These are phyloP conservation scores for Aquanectria penicillioides DNA, from an alignment of 2,329 filamentous ascomycete species.

Conservation along the genomic window DNA sequence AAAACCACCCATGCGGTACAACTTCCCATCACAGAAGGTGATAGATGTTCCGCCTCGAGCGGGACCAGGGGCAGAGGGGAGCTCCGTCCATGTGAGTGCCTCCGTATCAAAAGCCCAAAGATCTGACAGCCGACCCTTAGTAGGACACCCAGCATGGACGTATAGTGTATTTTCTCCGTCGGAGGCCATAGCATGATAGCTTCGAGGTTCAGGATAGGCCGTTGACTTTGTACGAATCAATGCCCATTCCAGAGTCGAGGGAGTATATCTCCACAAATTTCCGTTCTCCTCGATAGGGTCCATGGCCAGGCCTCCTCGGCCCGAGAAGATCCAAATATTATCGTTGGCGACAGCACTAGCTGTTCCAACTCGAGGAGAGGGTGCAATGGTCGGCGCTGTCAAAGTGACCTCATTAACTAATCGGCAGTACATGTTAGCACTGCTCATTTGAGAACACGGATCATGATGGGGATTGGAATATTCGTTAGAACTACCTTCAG, in stretches of 20 bases:
- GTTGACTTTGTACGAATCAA: conserved; percentile 51
- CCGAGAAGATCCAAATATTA: conserved; percentile 69
- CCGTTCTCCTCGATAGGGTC: conserved; percentile 67
- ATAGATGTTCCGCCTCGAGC: conserved; percentile 54
- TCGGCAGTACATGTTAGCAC: neutral
- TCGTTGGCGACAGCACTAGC: conserved; percentile 56
- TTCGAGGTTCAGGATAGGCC: conserved; percentile 58
- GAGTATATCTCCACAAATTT: conserved; percentile 64
- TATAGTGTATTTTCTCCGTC: conserved; percentile 57
- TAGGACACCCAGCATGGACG: conserved; percentile 70
- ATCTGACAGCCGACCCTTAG: conserved; percentile 64
- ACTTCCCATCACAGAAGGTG: conserved; percentile 45
- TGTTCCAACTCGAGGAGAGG: conserved; percentile 66
- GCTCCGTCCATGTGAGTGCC: conserved; percentile 59
- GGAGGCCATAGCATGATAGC: conserved; percentile 64
- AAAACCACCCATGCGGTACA: conserved; percentile 73
- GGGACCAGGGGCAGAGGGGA: conserved; percentile 63
- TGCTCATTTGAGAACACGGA: neutral
- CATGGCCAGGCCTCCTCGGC: conserved; percentile 69
- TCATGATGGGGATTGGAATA: neutral
- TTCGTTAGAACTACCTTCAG: neutral
- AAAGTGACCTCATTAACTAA: conserved; percentile 28
- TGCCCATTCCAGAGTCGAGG: conserved; percentile 54
- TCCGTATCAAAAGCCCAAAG: conserved; percentile 66
- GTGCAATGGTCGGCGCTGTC: conserved; percentile 42